These are phyloP conservation scores for Quercus rubra DNA, from an alignment of 306 rosid genomes.

Conservation along the genomic window DNA sequence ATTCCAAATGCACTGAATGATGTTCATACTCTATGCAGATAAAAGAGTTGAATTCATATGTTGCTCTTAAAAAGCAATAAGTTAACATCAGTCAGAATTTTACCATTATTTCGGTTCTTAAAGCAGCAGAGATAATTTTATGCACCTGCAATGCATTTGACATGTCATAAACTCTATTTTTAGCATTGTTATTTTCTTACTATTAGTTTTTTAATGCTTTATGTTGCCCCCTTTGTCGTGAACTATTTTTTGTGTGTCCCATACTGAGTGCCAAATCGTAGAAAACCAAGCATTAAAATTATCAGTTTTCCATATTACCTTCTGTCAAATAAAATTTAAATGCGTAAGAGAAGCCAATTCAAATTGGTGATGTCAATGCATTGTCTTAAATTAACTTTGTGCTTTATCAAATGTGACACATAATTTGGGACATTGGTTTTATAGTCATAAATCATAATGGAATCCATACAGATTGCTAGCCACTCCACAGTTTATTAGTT, in stretches of 20 bases:
- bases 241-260: background rate
- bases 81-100: constrained; percentile 17
- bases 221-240: no score
- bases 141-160: background rate
- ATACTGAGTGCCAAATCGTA: background rate
- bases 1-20: constrained; percentile 17
- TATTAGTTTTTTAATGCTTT: background rate
- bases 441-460: background rate
- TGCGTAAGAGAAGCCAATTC: background rate
- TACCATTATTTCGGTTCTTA: background rate
- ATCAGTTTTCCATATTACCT: background rate
- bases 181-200: no score
- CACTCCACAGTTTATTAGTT: background rate
- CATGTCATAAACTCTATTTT: background rate
- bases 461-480: no score
- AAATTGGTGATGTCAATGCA: background rate
- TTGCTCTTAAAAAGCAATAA: constrained; percentile 92
- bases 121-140: background rate
- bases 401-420: background rate
- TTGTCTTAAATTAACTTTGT: background rate
- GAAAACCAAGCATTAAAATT: background rate
- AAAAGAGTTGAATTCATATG: constrained; percentile 93
- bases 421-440: background rate
- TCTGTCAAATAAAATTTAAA: background rate
- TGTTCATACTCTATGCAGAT: constrained; percentile 57